Conservation (phyloP, 2,329 filamentous ascomycete species). For the Fusarium chaquense region DNA sequence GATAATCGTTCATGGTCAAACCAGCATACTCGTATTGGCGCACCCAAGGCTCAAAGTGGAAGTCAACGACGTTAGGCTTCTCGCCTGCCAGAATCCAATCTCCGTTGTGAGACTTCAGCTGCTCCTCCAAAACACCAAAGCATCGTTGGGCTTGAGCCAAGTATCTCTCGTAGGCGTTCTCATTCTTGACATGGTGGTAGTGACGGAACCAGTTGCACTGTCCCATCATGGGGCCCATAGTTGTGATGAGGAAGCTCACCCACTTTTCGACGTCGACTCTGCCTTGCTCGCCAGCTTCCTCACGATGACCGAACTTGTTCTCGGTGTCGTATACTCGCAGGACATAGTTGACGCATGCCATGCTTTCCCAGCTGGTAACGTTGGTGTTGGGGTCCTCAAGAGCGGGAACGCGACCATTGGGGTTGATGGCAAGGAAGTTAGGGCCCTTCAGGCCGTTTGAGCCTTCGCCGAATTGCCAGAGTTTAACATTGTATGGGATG, state of each 20-base stretch:
- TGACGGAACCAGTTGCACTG: constrained; percentile 30
- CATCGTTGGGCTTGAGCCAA: constrained; percentile 1
- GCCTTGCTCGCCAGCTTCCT: constrained; percentile 15
- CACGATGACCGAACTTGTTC: constrained; percentile 17
- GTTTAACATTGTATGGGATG: constrained; percentile 46
- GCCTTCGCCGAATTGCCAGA: constrained; percentile 16
- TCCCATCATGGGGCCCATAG: constrained; percentile 16
- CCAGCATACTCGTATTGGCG: constrained; percentile 14
- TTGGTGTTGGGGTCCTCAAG: constrained; percentile 51
- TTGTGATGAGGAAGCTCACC: constrained; percentile 30
- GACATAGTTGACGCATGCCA: constrained; percentile 42
- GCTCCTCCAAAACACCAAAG: constrained; percentile 22
- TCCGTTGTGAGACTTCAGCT: constrained; percentile 18
- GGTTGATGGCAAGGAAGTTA: constrained; percentile 49
- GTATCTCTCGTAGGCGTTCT: constrained; percentile 20
- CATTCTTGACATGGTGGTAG: constrained; percentile 22
- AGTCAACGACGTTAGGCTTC: constrained; percentile 21
- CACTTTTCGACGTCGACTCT: constrained; percentile 15
- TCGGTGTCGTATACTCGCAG: constrained; percentile 35
- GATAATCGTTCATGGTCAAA: constrained; percentile 2
- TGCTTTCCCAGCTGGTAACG: constrained; percentile 47
- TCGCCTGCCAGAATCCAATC: constrained; percentile 13
- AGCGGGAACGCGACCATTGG: constrained; percentile 50
- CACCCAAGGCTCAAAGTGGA: constrained; percentile 30
- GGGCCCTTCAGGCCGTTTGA: constrained; percentile 41